Evolutionary conservation across 192 early-diverging fungal genomes (phyloP), one percentile per base, ranked within the genome.

Genomic region (Backusella westeae): DNA sequence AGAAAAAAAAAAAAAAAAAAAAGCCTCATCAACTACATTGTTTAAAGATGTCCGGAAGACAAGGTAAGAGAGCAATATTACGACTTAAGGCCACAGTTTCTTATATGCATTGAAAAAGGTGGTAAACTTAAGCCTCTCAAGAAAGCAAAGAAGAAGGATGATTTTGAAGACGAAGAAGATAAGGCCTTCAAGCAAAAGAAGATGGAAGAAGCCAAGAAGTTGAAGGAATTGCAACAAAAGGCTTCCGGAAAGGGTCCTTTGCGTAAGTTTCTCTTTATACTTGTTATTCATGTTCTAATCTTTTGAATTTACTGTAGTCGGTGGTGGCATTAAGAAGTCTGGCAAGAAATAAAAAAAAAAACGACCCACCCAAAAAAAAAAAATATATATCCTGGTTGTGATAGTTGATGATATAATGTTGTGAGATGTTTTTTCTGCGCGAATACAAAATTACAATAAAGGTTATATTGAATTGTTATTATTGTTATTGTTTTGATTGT

Each of bases 91-190:
- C 42, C 14, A 17, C 42, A 44, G 14, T 0, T 44, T 44, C 46
- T 49, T n/a, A 49, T 6, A n/a, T 49, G 5, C 8, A 9, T 39
- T 39, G 10, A 49, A 71, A 49, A 34, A 85, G 94, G 94, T 83
- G 94, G 94, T 85, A 95, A 95, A 85, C 86, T 91, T 46, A 95
- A 95, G 92, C 95, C 95, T 71, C 87, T 96, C 67, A 96, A 95
- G 94, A 86, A 85, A 32, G 82, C 93, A 80, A 95, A 95, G 91
- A 92, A 92, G 87, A 84, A 77, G 59, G 39, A 44, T 6, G 94
- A 93, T 0, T 34, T 85, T 23, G 93, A 94, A 80, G 93, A 94
- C 34, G 87, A 86, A 77, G 91, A 93, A 67, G 95, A 94, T 74
- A 21, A 89, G 49, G 91, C 88, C 34, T 94, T 93, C 90, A 90